These are phyloP conservation scores for Candida berthetii DNA, from an alignment of 805 yeast genomes.

Conservation along the genomic window DNA sequence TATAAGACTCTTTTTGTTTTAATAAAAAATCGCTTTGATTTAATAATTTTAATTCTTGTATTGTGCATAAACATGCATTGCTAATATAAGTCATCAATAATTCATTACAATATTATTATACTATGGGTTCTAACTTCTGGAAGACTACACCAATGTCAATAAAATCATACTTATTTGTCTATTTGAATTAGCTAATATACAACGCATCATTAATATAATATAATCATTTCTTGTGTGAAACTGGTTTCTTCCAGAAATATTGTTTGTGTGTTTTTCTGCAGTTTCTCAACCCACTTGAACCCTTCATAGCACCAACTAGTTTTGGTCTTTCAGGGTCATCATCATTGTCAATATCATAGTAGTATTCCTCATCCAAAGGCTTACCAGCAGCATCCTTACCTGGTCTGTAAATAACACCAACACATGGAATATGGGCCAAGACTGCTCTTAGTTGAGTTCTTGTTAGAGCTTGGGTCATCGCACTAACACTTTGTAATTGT, in stretches of 20 bases:
- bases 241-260: constrained; percentile 43
- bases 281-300: constrained; percentile 73
- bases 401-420: constrained; percentile 83
- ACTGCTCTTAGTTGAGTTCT: constrained; percentile 38
- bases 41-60: too few relatives aligned
- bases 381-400: constrained; percentile 98
- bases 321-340: constrained; percentile 59
- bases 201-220: background rate
- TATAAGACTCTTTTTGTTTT: background rate
- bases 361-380: constrained; percentile 88
- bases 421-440: constrained; percentile 42
- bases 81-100: too few relatives aligned
- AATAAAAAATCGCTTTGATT: too few relatives aligned
- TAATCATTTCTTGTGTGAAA: constrained; percentile 11
- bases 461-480: constrained; percentile 40
- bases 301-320: constrained; percentile 72
- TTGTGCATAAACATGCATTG: background rate
- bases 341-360: constrained; percentile 83
- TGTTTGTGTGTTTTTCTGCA: constrained; percentile 94
- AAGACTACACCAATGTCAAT: background rate
- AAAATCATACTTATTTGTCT: background rate
- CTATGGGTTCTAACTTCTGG: too few relatives aligned
- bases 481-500: constrained; percentile 56
- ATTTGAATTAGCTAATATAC: background rate
- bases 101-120: too few relatives aligned